Evolutionary conservation across 2,329 filamentous ascomycete genomes (phyloP).

Genomic region (Phoma sp.): DNA sequence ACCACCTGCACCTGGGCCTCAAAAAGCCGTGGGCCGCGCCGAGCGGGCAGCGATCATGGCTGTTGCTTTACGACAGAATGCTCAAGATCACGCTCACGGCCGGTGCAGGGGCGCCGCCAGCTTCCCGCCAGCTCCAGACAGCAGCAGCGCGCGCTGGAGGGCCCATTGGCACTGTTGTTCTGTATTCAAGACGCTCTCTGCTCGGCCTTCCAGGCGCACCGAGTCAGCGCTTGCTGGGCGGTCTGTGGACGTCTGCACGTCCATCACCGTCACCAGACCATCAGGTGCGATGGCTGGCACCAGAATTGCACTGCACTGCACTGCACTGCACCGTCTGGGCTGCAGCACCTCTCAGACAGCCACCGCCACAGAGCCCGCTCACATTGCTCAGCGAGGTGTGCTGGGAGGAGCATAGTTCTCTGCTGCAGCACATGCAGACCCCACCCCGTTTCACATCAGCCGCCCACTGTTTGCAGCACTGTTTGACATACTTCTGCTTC

Average conservation of each 20-base stretch:
- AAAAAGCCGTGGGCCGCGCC: constrained; percentile 4
- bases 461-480: constrained; percentile 20
- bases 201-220: background rate
- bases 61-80: background rate
- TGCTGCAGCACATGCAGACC: constrained; percentile 5
- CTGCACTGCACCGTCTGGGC: no score
- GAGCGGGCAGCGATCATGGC: background rate
- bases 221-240: constrained; percentile 4
- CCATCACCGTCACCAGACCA: constrained; percentile 5
- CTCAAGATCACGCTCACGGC: no score
- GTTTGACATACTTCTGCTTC: constrained; percentile 11
- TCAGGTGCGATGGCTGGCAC: background rate
- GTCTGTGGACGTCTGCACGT: constrained; percentile 7
- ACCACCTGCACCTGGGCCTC: constrained; percentile 6
- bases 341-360: background rate
- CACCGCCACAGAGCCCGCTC: background rate
- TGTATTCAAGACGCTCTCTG: background rate
- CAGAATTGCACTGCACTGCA: background rate
- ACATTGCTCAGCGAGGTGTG: background rate
- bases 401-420: background rate
- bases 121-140: background rate
- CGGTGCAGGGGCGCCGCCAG: background rate
- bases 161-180: no score
- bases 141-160: background rate
- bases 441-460: constrained; percentile 25